Conservation (phyloP, 1,284 basidiomycete genomes). For the Pseudozyma sp. region DNA sequence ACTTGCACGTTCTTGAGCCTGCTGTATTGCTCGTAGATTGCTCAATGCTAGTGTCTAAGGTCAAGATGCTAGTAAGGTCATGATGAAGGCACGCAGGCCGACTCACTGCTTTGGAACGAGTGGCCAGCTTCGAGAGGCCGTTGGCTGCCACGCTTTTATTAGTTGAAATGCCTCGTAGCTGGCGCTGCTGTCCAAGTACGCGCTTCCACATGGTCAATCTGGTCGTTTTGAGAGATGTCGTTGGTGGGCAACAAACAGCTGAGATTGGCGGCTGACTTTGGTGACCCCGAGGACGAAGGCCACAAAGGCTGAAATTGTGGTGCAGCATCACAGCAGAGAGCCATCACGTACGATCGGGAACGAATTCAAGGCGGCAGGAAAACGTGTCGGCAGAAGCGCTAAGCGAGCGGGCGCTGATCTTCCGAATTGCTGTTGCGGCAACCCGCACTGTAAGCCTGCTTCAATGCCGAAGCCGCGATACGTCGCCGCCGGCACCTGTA, state of each 20-base stretch:
- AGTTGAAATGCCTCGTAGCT: not conserved
- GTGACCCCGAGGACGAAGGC: too few species aligned
- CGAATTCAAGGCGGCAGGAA: not conserved
- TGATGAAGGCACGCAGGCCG: too few species aligned
- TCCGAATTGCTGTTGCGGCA: conserved; percentile 6
- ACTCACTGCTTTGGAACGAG: too few species aligned
- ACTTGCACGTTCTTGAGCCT: conserved; percentile 5
- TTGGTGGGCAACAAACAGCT: too few species aligned
- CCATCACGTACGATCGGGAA: not conserved
- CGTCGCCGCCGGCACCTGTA: conserved; percentile 1
- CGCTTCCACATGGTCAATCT: not conserved
- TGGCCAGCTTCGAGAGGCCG: too few species aligned
- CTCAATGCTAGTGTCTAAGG: not conserved
- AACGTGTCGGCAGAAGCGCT: not conserved
- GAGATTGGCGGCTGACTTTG: too few species aligned
- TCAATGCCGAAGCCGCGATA: not conserved
- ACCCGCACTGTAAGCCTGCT: not conserved
- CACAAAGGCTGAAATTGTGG: too few species aligned
- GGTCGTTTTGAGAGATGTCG: too few species aligned
- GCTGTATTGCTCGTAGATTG: not conserved
- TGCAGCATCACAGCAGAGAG: too few species aligned
- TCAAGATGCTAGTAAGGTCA: too few species aligned
- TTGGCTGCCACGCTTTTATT: too few species aligned
- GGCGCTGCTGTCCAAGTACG: not conserved
- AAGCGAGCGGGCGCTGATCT: conserved; percentile 25